phyloP scores from a whole-genome alignment of 495 filamentous ascomycete species.

The Oleoguttula mirabilis region DNA sequence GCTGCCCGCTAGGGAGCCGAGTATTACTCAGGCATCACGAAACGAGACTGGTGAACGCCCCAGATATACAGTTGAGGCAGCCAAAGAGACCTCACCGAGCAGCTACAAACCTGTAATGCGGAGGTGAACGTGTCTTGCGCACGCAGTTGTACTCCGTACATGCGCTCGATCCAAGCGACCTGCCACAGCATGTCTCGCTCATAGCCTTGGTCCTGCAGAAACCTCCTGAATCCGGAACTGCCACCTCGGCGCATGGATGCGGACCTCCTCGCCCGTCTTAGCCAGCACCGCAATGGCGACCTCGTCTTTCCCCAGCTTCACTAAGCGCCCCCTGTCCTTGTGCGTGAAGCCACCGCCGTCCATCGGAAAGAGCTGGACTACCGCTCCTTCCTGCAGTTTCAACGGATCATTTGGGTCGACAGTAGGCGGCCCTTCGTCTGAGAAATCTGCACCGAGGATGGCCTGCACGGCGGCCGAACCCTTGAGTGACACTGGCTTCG shows the following conservation, averaged over 20 bases:
- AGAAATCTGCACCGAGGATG: constrained; percentile 28
- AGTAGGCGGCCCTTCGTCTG: constrained; percentile 24
- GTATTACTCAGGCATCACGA: no score
- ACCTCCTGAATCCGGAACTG: constrained; percentile 39
- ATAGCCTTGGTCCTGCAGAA: constrained; percentile 15
- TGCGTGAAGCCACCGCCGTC: constrained; percentile 45
- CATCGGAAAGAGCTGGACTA: constrained; percentile 43
- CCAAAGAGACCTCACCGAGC: no score
- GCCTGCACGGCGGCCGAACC: no score
- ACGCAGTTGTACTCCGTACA: no score
- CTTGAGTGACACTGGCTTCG: no score
- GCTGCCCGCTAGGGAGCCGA: no score
- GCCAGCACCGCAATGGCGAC: constrained; percentile 39
- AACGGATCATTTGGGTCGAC: constrained; percentile 34
- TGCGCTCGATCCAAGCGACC: no score
- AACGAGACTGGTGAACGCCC: no score
- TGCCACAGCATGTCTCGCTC: no score
- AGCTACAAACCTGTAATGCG: no score
- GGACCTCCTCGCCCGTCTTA: constrained; percentile 31
- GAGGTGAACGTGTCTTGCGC: no score
- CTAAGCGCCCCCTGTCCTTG: constrained; percentile 41
- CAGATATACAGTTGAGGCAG: no score
- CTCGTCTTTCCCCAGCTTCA: constrained; percentile 37
- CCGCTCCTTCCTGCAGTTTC: constrained; percentile 35
- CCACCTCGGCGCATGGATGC: constrained; percentile 44